These are phyloP conservation scores for Heterobasidion annosum DNA, from an alignment of 1,284 basidiomycete genomes.

Conservation along the genomic window DNA sequence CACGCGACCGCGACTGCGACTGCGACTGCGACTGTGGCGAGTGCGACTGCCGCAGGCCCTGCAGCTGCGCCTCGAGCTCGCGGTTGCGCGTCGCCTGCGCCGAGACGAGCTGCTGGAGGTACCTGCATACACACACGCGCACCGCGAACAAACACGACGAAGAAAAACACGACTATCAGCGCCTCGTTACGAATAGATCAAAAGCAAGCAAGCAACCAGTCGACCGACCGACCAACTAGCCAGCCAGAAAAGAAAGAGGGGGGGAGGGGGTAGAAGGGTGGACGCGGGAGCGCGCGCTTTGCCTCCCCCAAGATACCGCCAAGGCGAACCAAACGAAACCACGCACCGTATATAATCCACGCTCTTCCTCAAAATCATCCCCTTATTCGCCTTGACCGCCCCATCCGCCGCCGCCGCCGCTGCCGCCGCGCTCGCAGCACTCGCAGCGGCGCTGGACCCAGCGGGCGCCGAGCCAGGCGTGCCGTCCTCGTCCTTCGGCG, in stretches of 20 bases:
- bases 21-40: not conserved
- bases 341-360: slow-evolving; percentile 79
- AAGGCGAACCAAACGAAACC: no score
- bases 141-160: no score
- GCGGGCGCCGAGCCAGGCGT: not conserved
- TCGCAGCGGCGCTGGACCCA: not conserved
- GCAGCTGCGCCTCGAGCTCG: slow-evolving; percentile 62
- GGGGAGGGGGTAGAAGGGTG: no score
- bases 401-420: slow-evolving; percentile 15
- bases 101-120: slow-evolving; percentile 76
- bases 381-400: slow-evolving; percentile 81
- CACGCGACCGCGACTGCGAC: slow-evolving; percentile 14
- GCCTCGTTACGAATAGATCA: no score
- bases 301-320: no score
- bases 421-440: slow-evolving; percentile 9
- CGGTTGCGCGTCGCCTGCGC: slow-evolving; percentile 69
- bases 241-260: no score
- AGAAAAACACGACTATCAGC: no score
- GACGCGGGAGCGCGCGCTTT: no score
- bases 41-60: slow-evolving; percentile 2
- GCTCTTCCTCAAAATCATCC: slow-evolving; percentile 81
- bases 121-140: slow-evolving; percentile 27
- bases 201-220: no score
- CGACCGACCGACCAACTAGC: no score
- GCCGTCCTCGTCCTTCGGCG: slow-evolving; percentile 13